Conservation (phyloP, 2,329 filamentous ascomycete species). For the Pestalotiopsis sp. region DNA sequence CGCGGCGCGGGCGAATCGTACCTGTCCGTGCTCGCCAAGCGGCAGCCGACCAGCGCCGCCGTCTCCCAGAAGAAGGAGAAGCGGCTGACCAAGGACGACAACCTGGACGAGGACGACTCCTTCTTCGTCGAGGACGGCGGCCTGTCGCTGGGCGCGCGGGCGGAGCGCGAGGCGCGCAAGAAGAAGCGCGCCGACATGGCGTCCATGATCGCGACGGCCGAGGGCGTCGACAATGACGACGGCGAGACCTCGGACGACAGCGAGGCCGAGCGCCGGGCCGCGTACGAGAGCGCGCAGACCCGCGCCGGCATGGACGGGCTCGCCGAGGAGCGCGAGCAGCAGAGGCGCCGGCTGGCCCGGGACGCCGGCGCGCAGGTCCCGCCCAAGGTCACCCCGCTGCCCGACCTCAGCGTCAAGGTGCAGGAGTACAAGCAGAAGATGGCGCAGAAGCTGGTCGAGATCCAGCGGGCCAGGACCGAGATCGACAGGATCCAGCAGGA, state of each 20-base stretch:
- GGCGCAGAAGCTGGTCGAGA: slow-evolving; percentile 61
- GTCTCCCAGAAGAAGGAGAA: slow-evolving; percentile 69
- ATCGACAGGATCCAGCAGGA: slow-evolving; percentile 65
- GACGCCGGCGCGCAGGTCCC: slow-evolving; percentile 45
- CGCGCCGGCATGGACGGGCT: slow-evolving; percentile 82
- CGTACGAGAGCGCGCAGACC: slow-evolving; percentile 87
- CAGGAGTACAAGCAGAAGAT: slow-evolving; percentile 62
- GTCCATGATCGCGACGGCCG: slow-evolving; percentile 79
- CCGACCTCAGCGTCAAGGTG: slow-evolving; percentile 73
- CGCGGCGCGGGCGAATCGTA: slow-evolving; percentile 32
- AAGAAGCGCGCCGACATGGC: slow-evolving; percentile 78
- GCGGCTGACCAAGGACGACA: slow-evolving; percentile 81
- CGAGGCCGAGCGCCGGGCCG: slow-evolving; percentile 72
- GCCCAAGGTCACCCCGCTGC: slow-evolving; percentile 77
- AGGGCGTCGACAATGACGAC: slow-evolving; percentile 48
- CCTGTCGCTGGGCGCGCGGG: slow-evolving; percentile 76
- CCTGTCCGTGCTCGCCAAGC: slow-evolving; percentile 31
- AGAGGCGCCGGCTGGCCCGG: slow-evolving; percentile 37
- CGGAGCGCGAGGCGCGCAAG: slow-evolving; percentile 71
- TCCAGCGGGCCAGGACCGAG: slow-evolving; percentile 50
- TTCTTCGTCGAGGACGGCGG: slow-evolving; percentile 86
- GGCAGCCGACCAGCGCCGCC: slow-evolving; percentile 42
- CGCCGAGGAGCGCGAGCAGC: slow-evolving; percentile 47
- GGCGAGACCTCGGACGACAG: slow-evolving; percentile 67
- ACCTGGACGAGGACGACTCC: slow-evolving; percentile 91